Base-by-base conservation (phyloP, 2,329 filamentous ascomycete species). In the Pezicula neosporulosa region DNA sequence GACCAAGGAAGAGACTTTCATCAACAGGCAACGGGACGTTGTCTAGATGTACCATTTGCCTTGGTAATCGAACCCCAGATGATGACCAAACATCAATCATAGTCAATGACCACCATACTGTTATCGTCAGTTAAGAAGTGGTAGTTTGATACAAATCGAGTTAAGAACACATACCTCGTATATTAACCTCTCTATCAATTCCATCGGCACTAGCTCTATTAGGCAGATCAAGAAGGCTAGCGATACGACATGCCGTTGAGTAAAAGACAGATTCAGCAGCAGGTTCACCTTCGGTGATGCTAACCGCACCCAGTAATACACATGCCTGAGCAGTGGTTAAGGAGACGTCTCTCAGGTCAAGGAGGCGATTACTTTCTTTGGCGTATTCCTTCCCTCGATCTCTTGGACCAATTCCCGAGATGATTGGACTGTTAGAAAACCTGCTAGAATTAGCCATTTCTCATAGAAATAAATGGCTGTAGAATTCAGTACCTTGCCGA, bases 21-120 rank as follows among this genome's bases (percentile, higher is more conserved):
- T 71, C 65, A 52, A 70, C 67, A 1, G 71, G 71, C 9, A 70
- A 59, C 0, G 66, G 64, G 1, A 68, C 50, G 15, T 63, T 51
- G 12, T 63, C 56, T 1, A 55, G 45, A 7, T 57, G 61, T 10
- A 52, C 44, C 28, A 72, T 60, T 46, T 67, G 63, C 12, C 66
- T 62, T 9, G 68, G 68, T 9, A 71, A 55, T 4, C 65, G 59
- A 3, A 71, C 58, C 2, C 69, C 70, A 10, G 65, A 61, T 2
- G 68, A 68, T 9, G 64, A 69, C 70, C 70, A 73, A 16, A 68
- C 63, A 47, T 72, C 70, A 42, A 71, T 69, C 70, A 72, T 72
- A 53, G 64, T 70, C 1, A 72, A 56, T 2, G 68, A 64, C 70
- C 70, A 72, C 68, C 69, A 72, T 6, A 65, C 65, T 61, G 41